Evolutionary conservation across 805 yeast genomes (phyloP), one percentile per base, ranked within the genome.

Genomic region (Helenozyma rhizophorensis): DNA sequence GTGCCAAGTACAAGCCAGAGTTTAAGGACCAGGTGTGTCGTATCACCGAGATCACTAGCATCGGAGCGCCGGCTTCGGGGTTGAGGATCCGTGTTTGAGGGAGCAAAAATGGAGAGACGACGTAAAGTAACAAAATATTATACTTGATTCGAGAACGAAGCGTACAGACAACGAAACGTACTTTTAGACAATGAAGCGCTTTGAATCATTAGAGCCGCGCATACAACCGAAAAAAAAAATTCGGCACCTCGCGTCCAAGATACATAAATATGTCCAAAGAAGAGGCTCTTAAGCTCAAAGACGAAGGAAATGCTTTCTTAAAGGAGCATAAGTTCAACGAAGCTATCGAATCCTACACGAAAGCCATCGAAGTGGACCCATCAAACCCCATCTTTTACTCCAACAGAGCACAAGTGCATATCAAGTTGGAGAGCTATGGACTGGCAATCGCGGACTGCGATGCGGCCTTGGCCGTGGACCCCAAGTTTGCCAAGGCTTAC

Each of bases 41-140:
- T 30, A 78, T 93, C 41, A 83, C 97, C 2, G 58, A 70, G 31
- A 68, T 94, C 40, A 82, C 96, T 4, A 65, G 72, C 33, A 78
- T 93, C 43, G 99, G 98, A 13, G 87, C 90, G 11, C 85, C 93
- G 13, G 93, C 95, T 9, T 82, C 96, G 9, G 97, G 97, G 14
- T 72, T 90, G 51, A 78, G 94, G 43, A 70, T 75, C 31, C 51
- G 52, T 8, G 19, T 17, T 17, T 17, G 19, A 17, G 19, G 19
- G 8, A n/a, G n/a, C n/a, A n/a, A n/a, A n/a, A n/a, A n/a, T n/a
- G n/a, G n/a, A n/a, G n/a, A n/a, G n/a, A n/a, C n/a, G n/a, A n/a
- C n/a, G n/a, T n/a, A n/a, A n/a, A n/a, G n/a, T n/a, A n/a, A n/a
- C n/a, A n/a, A n/a, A n/a, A n/a, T n/a, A n/a, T n/a, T n/a, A n/a